phyloP scores from a whole-genome alignment of 495 filamentous ascomycete genomes.

The Hypoxylon trugodes region DNA sequence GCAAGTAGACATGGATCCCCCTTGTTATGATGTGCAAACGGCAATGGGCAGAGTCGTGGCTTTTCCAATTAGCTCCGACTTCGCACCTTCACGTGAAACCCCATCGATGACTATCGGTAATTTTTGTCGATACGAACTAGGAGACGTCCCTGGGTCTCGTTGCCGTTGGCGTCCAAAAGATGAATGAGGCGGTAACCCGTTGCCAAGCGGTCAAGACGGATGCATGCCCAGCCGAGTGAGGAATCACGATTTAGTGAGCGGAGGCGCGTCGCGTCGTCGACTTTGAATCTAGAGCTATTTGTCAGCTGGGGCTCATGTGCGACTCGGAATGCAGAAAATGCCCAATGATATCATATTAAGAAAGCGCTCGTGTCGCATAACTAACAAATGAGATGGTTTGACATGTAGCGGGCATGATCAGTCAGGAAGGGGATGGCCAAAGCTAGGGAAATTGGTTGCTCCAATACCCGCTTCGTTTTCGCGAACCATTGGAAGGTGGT shows the following conservation, averaged over 20 bases:
- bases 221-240: slow-evolving; percentile 85
- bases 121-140: slow-evolving; percentile 69
- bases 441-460: not conserved
- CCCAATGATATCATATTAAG: slow-evolving; percentile 15
- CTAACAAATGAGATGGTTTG: slow-evolving; percentile 11
- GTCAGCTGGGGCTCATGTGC: slow-evolving; percentile 31
- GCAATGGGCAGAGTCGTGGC: slow-evolving; percentile 2
- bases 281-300: slow-evolving; percentile 70
- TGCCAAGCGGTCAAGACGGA: slow-evolving; percentile 82
- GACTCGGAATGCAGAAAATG: slow-evolving; percentile 32
- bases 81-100: slow-evolving; percentile 20
- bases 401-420: slow-evolving; percentile 8
- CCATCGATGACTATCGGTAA: slow-evolving; percentile 41
- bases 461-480: slow-evolving; percentile 18
- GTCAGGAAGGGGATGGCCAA: not conserved
- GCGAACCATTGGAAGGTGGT: slow-evolving; percentile 3
- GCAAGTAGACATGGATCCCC: slow-evolving; percentile 5
- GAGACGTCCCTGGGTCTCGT: slow-evolving; percentile 68
- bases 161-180: slow-evolving; percentile 70
- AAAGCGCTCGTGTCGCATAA: slow-evolving; percentile 24
- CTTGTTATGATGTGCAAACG: slow-evolving; percentile 4
- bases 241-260: slow-evolving; percentile 59
- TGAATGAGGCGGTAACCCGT: slow-evolving; percentile 79
- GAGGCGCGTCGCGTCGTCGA: slow-evolving; percentile 66
- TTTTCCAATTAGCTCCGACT: slow-evolving; percentile 12